Base-by-base conservation (phyloP, 352 stramenopile genomes). In the Phytophthora pisi region DNA sequence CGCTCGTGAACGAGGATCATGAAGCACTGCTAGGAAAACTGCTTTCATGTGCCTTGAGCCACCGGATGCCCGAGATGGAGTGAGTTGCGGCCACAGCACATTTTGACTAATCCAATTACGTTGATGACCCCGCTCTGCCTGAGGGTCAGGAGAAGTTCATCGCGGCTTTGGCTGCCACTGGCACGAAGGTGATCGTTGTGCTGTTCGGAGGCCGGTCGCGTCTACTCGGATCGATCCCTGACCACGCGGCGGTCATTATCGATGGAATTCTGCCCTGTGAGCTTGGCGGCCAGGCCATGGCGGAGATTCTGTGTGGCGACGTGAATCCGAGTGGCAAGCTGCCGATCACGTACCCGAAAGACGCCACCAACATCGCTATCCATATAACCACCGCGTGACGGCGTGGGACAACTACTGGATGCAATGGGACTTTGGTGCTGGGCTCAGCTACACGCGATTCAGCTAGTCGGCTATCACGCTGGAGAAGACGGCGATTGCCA, bases 21-120 rank as follows among this genome's bases (percentile, higher is more conserved):
- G 74, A 86, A 30, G 76, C 71, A 5, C 63, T 91, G n/a, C 59
- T 94, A 7, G 70, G 66, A 2, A 72, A 77, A n/a, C 66, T 94
- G 28, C 70, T 82, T 50, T 61, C 58, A 15, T 83, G 79, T 63
- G 73, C 71, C 2, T 50, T 83, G 36, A 57, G 40, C 31, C 71
- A 82, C 13, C 57, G 65, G 18, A 51, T 75, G 0, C 56, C 47
- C 23, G 60, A n/a, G 45, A 57, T 69, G 52, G 49, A 54, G 56
- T 64, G 66, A 52, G 5, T 30, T 15, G 13, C 20, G 46, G 23
- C 5, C 51, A 9, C 30, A 38, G 31, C 43, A 26, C 42, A 31
- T 49, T 28, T 60, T 38, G 5, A 38, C 36, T 43, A 10, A 58
- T 30, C 45, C 23, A 69, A 61, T 66, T n/a, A 28, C 24, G 24